These are phyloP conservation scores for Scedosporium dehoogii DNA, from an alignment of 2,329 filamentous ascomycete genomes.

Conservation along the genomic window DNA sequence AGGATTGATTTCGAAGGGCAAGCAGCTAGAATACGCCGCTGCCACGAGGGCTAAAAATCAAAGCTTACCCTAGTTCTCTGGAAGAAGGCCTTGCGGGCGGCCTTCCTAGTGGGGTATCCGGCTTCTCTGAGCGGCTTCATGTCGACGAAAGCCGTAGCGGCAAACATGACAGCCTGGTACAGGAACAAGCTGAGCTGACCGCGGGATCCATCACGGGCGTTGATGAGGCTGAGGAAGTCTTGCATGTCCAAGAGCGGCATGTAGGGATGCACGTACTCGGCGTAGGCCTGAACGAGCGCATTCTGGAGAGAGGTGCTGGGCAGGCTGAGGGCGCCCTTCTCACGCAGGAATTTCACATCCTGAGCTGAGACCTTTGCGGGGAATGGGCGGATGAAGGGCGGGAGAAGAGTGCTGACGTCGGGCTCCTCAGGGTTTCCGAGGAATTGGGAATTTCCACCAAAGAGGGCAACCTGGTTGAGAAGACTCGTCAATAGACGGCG, in stretches of 20 bases:
- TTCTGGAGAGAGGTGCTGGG: slow-evolving; percentile 63
- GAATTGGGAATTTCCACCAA: slow-evolving; percentile 20
- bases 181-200: slow-evolving; percentile 74
- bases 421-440: slow-evolving; percentile 37
- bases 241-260: slow-evolving; percentile 77
- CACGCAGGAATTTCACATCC: slow-evolving; percentile 72
- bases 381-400: slow-evolving; percentile 67
- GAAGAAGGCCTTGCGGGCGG: slow-evolving; percentile 80
- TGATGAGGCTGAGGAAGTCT: slow-evolving; percentile 49
- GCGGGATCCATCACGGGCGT: slow-evolving; percentile 55
- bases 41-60: not conserved
- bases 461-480: slow-evolving; percentile 5
- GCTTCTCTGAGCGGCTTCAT: slow-evolving; percentile 65
- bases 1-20: not conserved
- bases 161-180: slow-evolving; percentile 93
- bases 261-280: slow-evolving; percentile 86
- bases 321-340: slow-evolving; percentile 75
- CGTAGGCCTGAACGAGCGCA: slow-evolving; percentile 70
- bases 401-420: slow-evolving; percentile 35
- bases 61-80: slow-evolving; percentile 68
- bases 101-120: slow-evolving; percentile 69
- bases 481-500: slow-evolving; percentile 1
- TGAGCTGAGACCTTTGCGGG: slow-evolving; percentile 68
- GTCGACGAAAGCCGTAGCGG: slow-evolving; percentile 79
- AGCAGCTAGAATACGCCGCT: not conserved